Evolutionary conservation across 2,329 filamentous ascomycete species (phyloP).

Genomic region (Cladosporium sp.): DNA sequence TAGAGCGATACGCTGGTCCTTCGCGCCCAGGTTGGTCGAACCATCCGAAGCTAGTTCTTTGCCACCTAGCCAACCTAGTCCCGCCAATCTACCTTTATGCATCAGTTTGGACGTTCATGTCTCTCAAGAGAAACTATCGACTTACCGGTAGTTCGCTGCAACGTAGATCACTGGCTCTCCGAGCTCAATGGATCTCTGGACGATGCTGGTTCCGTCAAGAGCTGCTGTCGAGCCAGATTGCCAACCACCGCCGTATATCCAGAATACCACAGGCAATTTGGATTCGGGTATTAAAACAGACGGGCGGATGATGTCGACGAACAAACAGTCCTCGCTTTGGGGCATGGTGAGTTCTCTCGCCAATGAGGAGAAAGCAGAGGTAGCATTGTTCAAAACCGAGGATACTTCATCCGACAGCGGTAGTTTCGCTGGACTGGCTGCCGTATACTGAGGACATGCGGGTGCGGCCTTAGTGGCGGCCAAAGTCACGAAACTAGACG

Average conservation of each 20-base stretch:
- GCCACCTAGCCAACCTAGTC: conserved; percentile 28
- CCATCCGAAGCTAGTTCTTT: conserved; percentile 39
- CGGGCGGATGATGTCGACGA: conserved; percentile 52
- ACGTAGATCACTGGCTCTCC: conserved; percentile 46
- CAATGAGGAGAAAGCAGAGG: no score
- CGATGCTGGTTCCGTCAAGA: conserved; percentile 18
- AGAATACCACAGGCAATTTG: conserved; percentile 47
- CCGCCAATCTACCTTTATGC: no score
- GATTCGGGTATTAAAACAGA: background rate
- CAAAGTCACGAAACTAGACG: conserved; percentile 59
- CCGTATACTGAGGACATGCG: conserved; percentile 72
- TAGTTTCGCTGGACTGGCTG: conserved; percentile 50
- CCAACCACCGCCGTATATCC: conserved; percentile 45
- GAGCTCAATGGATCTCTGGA: conserved; percentile 30
- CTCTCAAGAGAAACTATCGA: conserved; percentile 49
- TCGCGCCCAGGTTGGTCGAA: conserved; percentile 62
- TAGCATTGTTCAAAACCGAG: conserved; percentile 37
- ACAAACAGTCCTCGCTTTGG: conserved; percentile 60
- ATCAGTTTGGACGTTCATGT: no score
- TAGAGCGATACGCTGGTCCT: conserved; percentile 62
- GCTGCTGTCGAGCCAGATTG: conserved; percentile 19
- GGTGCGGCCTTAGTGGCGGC: conserved; percentile 57
- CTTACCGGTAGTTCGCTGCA: conserved; percentile 37
- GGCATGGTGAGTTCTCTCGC: conserved; percentile 42
- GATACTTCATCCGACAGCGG: conserved; percentile 43